Percentiles rank a stretch among this genome's conserved stretches.
These are phyloP conservation scores for Zopfia rhizophila DNA, from an alignment of 2,329 filamentous ascomycete genomes.

Conservation along the genomic window DNA sequence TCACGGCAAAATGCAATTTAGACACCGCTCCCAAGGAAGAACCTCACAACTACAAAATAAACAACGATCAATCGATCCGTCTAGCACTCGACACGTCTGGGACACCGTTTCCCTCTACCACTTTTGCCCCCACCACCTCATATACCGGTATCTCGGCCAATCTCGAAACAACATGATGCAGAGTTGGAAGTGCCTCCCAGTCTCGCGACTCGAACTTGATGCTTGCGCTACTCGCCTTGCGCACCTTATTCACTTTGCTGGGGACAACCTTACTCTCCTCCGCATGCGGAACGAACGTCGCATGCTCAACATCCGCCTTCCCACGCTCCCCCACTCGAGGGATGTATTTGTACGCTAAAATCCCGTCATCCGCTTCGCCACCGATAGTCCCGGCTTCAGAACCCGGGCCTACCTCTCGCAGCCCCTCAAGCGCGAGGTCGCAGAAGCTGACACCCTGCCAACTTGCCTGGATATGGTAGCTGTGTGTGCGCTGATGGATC, in stretches of 20 bases:
- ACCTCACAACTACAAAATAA: too few species aligned
- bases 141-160: slow-evolving; percentile 68
- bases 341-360: slow-evolving; percentile 68
- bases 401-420: slow-evolving; percentile 27
- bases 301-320: slow-evolving; percentile 65
- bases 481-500: slow-evolving; percentile 49
- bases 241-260: slow-evolving; percentile 47
- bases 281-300: slow-evolving; percentile 53
- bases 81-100: slow-evolving; percentile 56
- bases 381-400: too few species aligned
- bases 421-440: slow-evolving; percentile 37
- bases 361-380: slow-evolving; percentile 61
- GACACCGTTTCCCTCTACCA: slow-evolving; percentile 66
- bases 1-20: too few species aligned
- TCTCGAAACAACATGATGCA: slow-evolving; percentile 66
- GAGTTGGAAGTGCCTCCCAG: slow-evolving; percentile 67
- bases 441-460: slow-evolving; percentile 51
- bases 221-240: slow-evolving; percentile 53
- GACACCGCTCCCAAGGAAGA: too few species aligned
- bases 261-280: slow-evolving; percentile 45
- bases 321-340: slow-evolving; percentile 64
- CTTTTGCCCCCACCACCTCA: slow-evolving; percentile 64
- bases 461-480: slow-evolving; percentile 52
- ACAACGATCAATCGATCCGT: too few species aligned
- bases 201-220: slow-evolving; percentile 62